These are phyloP conservation scores for Alternaria sp. DNA, from an alignment of 2,329 filamentous ascomycete genomes.

Conservation along the genomic window DNA sequence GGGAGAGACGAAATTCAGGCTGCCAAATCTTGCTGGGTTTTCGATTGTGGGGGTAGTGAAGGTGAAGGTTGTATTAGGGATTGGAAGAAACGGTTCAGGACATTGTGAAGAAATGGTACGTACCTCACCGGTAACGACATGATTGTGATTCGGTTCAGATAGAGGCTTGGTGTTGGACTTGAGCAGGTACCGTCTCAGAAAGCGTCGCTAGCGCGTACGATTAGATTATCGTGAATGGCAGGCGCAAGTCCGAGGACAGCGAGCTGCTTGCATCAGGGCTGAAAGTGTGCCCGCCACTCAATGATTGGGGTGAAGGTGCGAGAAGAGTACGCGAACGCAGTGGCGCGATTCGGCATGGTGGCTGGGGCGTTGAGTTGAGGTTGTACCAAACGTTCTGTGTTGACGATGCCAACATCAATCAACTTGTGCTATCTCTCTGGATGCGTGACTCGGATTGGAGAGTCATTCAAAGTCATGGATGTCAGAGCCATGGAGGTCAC, in stretches of 20 bases:
- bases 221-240: not conserved
- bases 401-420: not conserved
- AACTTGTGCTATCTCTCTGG: not conserved
- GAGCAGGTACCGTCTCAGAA: not conserved
- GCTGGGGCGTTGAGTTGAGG: not conserved
- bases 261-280: not conserved
- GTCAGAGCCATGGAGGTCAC: not conserved
- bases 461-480: not conserved
- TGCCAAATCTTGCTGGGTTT: not conserved
- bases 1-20: not conserved
- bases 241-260: not conserved
- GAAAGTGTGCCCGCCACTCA: not conserved
- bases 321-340: not conserved
- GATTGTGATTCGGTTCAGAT: not conserved
- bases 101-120: conserved; percentile 14
- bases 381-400: not conserved
- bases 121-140: conserved; percentile 43
- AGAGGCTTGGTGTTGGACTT: not conserved
- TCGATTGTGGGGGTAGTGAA: conserved; percentile 3
- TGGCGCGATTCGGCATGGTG: conserved; percentile 4
- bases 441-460: rapidly evolving
- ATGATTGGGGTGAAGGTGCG: not conserved
- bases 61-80: not conserved
- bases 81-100: not conserved
- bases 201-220: not conserved